These are phyloP conservation scores for Spergularia azorica DNA, from an alignment of 179 eudicot genomes.

Conservation along the genomic window DNA sequence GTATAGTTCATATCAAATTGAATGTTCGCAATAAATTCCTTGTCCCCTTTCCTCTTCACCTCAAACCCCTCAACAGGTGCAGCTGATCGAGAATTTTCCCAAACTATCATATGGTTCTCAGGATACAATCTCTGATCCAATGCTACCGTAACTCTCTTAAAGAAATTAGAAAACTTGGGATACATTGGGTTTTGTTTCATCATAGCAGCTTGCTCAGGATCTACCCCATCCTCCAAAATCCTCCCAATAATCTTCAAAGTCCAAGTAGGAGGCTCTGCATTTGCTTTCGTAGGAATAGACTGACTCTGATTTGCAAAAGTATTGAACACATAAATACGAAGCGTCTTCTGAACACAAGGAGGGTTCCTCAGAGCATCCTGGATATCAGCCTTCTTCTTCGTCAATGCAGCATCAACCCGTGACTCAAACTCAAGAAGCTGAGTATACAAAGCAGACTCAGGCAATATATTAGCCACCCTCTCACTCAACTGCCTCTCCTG, in stretches of 20 bases:
- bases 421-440: conserved; percentile 96
- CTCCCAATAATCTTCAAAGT: conserved; percentile 84
- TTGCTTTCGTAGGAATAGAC: conserved; percentile 64
- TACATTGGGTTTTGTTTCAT: conserved; percentile 62
- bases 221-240: conserved; percentile 89
- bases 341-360: conserved; percentile 80
- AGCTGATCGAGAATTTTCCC: conserved; percentile 85
- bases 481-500: conserved; percentile 79
- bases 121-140: conserved; percentile 85
- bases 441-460: conserved; percentile 90
- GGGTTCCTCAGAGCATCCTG: conserved; percentile 89
- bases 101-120: conserved; percentile 78
- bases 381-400: conserved; percentile 82
- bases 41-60: conserved; percentile 86
- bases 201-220: conserved; percentile 73
- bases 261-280: conserved; percentile 90
- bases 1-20: conserved; percentile 77
- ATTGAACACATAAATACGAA: conserved; percentile 88
- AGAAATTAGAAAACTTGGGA: conserved; percentile 86
- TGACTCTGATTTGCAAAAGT: conserved; percentile 75
- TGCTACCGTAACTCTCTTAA: conserved; percentile 76
- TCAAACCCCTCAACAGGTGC: conserved; percentile 93
- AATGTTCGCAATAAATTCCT: conserved; percentile 67
- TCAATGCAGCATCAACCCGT: conserved; percentile 83
- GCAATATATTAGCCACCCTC: conserved; percentile 74